Percentiles rank a stretch among this genome's conserved stretches.
Conservation (phyloP, 2,329 filamentous ascomycete species). For the Xylariaceae sp. region DNA sequence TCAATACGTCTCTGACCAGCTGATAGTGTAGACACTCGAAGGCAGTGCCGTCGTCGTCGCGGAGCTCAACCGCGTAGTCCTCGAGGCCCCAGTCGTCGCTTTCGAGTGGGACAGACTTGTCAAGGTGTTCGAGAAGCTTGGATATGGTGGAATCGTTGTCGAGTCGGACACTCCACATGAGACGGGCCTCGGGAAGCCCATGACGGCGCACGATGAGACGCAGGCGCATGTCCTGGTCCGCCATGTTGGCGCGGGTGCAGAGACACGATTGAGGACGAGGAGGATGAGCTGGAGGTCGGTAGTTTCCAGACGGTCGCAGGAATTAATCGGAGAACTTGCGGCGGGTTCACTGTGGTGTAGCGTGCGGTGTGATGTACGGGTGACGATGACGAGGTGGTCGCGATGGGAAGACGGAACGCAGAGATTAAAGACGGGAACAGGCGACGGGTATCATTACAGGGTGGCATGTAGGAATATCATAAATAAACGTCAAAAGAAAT, state of each 20-base stretch:
- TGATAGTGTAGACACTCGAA: conserved; percentile 91
- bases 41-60: conserved; percentile 49
- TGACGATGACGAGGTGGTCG: no score
- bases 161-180: conserved; percentile 66
- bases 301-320: no score
- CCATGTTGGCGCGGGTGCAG: conserved; percentile 24
- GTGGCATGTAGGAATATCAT: no score
- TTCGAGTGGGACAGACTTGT: conserved; percentile 79
- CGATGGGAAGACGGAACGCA: no score
- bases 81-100: conserved; percentile 80
- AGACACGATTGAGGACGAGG: no score
- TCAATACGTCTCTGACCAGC: conserved; percentile 64
- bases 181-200: conserved; percentile 66
- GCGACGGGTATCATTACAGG: no score
- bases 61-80: conserved; percentile 81
- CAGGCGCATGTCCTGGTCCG: conserved; percentile 60
- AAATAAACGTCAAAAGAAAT: no score
- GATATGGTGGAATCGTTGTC: conserved; percentile 66
- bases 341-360: no score
- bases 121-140: conserved; percentile 73
- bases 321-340: no score
- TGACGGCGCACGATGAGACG: conserved; percentile 71
- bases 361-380: no score
- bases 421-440: no score
- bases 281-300: no score